Conservation (phyloP, 441 rosid genomes). For the Iberis amara region DNA sequence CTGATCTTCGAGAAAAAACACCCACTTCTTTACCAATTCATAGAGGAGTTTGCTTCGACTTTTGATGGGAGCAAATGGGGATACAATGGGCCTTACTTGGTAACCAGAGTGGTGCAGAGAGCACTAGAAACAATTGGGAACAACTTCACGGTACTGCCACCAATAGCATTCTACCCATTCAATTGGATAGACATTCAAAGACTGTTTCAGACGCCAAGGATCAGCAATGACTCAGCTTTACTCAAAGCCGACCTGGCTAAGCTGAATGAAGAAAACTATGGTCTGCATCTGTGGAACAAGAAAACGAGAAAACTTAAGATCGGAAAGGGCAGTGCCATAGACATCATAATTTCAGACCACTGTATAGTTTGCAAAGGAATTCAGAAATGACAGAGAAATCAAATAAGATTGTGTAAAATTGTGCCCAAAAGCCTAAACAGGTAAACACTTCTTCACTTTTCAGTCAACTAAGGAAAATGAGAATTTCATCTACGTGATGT, state of each 20-base stretch:
- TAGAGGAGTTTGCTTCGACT: slow-evolving; percentile 49
- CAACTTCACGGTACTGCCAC: slow-evolving; percentile 43
- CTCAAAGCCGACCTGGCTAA: slow-evolving; percentile 38
- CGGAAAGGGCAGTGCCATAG: slow-evolving; percentile 49
- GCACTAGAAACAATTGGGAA: slow-evolving; percentile 30
- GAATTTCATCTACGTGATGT: no score
- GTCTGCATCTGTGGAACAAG: slow-evolving; percentile 63
- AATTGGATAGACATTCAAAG: slow-evolving; percentile 43
- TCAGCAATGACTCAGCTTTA: slow-evolving; percentile 25
- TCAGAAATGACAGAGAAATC: slow-evolving; percentile 22
- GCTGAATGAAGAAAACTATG: slow-evolving; percentile 35
- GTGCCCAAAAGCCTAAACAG: not conserved
- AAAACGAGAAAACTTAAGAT: slow-evolving; percentile 37
- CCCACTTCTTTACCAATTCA: slow-evolving; percentile 44
- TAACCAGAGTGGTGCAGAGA: slow-evolving; percentile 44
- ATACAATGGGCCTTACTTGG: slow-evolving; percentile 65
- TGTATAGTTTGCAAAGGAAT: slow-evolving; percentile 39
- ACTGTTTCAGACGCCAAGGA: slow-evolving; percentile 41
- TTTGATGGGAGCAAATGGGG: slow-evolving; percentile 69
- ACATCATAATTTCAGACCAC: slow-evolving; percentile 35
- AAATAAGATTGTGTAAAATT: slow-evolving; percentile 5
- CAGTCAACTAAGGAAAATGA: no score
- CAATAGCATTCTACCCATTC: slow-evolving; percentile 50
- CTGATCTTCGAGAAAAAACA: slow-evolving; percentile 50
- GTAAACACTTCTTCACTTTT: not conserved